These are phyloP conservation scores for Chlorella sp. DNA, from an alignment of 139 green algal species.

Conservation along the genomic window DNA sequence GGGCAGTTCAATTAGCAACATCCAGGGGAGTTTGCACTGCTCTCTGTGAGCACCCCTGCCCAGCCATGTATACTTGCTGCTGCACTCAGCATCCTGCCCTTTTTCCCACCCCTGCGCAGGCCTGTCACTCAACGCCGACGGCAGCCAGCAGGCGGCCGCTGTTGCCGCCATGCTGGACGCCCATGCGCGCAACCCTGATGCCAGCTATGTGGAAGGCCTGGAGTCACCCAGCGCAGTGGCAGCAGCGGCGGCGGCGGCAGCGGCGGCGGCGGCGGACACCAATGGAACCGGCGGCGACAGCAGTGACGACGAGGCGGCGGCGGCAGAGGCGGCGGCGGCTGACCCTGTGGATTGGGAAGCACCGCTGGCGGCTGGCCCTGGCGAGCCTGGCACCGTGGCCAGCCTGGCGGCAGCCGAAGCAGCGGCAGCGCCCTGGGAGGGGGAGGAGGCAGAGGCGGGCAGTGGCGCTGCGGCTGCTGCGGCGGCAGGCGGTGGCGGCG, in stretches of 20 bases:
- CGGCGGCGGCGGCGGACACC: background rate
- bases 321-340: background rate
- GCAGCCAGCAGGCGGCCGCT: background rate
- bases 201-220: conserved; percentile 2
- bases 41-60: background rate
- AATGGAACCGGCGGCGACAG: conserved; percentile 14
- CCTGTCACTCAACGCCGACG: background rate
- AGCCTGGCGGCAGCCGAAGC: background rate
- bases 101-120: background rate
- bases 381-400: background rate
- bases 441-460: conserved; percentile 9
- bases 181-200: background rate
- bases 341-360: conserved; percentile 46
- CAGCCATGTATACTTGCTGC: background rate
- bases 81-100: background rate
- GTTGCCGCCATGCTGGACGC: conserved; percentile 14
- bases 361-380: background rate
- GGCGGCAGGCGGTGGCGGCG: background rate
- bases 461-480: background rate
- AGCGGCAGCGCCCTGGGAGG: background rate
- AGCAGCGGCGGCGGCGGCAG: background rate
- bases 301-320: background rate
- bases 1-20: too few relatives aligned
- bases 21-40: too few relatives aligned
- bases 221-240: background rate